These are phyloP conservation scores for Aurinia saxatilis DNA, from an alignment of 345 rosid genomes.

Conservation along the genomic window DNA sequence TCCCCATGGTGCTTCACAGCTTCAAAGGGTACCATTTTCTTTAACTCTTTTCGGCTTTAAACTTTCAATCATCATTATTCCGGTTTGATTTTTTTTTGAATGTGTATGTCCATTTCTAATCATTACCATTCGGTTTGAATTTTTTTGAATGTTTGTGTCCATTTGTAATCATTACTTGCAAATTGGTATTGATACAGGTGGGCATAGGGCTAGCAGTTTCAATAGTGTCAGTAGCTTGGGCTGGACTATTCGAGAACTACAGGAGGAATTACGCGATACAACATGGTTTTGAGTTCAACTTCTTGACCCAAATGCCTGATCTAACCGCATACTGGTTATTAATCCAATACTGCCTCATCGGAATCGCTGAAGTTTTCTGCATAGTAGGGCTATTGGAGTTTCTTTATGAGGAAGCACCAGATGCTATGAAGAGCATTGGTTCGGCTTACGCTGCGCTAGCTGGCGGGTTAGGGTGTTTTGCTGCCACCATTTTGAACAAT, in stretches of 20 bases:
- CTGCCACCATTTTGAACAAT: slow-evolving; percentile 66
- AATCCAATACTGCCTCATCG: slow-evolving; percentile 79
- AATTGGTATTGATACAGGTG: slow-evolving; percentile 1
- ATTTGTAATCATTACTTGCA: background rate
- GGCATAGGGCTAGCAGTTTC: slow-evolving; percentile 77
- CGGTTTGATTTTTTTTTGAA: background rate
- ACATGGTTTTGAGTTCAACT: slow-evolving; percentile 48
- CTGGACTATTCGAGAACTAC: slow-evolving; percentile 66
- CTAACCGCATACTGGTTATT: slow-evolving; percentile 80
- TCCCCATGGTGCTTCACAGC: slow-evolving; percentile 93
- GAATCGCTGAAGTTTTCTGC: slow-evolving; percentile 86
- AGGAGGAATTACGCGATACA: slow-evolving; percentile 62
- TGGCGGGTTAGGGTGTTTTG: slow-evolving; percentile 81
- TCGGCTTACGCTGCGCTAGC: slow-evolving; percentile 88
- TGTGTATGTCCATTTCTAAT: too few relatives aligned
- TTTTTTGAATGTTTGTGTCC: background rate
- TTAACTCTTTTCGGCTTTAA: too few relatives aligned
- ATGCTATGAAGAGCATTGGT: slow-evolving; percentile 97
- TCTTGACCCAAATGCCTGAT: slow-evolving; percentile 55
- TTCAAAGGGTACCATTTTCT: slow-evolving; percentile 55
- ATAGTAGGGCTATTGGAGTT: slow-evolving; percentile 76
- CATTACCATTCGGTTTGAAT: too few relatives aligned
- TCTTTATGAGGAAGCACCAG: slow-evolving; percentile 88
- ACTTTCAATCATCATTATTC: background rate
- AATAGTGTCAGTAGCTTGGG: slow-evolving; percentile 63